Evolutionary conservation across 1,284 basidiomycete genomes (phyloP).

Genomic region (Leccinum solheimii): DNA sequence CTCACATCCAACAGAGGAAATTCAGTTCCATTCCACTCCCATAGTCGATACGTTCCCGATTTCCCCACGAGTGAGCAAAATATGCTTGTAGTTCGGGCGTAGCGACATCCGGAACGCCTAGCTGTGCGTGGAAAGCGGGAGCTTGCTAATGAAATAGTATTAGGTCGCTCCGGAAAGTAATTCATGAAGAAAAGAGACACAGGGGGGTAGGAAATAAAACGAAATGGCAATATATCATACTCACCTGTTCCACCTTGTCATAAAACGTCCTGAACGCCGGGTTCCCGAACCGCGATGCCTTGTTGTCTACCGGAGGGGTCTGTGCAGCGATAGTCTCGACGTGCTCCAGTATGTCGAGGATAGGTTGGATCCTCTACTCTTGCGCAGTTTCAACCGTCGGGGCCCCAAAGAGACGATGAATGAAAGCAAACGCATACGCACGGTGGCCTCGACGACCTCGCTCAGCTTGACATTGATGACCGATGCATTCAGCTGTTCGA

Average conservation of each 20-base stretch:
- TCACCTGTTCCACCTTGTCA: conserved; percentile 74
- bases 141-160: conserved; percentile 38
- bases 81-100: conserved; percentile 76
- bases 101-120: conserved; percentile 57
- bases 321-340: conserved; percentile 66
- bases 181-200: neutral
- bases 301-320: conserved; percentile 89
- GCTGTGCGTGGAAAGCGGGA: conserved; percentile 57
- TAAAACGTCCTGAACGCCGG: conserved; percentile 94
- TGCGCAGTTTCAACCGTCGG: conserved; percentile 11
- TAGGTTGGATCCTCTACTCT: conserved; percentile 58
- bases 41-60: conserved; percentile 91
- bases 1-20: conserved; percentile 96
- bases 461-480: conserved; percentile 79
- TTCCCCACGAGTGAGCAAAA: conserved; percentile 90
- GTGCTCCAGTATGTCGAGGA: conserved; percentile 66
- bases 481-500: conserved; percentile 76
- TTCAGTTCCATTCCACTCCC: conserved; percentile 99
- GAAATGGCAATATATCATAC: neutral
- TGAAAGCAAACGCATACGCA: conserved; percentile 37
- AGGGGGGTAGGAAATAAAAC: conserved; percentile 17
- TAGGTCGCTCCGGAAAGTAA: neutral
- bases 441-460: conserved; percentile 58
- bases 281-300: conserved; percentile 93
- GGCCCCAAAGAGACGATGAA: conserved; percentile 3